phyloP scores from a whole-genome alignment of 495 filamentous ascomycete species.

The Neurospora sp. region DNA sequence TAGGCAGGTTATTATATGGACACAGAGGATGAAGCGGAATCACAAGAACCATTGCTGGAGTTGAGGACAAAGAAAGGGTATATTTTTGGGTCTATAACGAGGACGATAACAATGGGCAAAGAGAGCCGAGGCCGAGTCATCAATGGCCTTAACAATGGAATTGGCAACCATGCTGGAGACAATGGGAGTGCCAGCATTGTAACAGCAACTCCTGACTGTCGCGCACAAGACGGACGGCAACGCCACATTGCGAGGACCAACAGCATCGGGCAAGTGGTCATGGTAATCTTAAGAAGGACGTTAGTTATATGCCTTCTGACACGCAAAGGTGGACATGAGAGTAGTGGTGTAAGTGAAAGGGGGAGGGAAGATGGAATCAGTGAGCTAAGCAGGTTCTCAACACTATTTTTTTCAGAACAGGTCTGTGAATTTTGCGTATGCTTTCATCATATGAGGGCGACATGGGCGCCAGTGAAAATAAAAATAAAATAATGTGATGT shows the following conservation, averaged over 20 bases:
- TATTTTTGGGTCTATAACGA: background rate
- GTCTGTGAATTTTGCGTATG: constrained; percentile 42
- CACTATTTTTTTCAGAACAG: constrained; percentile 44
- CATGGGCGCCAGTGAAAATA: background rate
- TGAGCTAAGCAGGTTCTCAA: constrained; percentile 38
- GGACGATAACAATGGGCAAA: background rate
- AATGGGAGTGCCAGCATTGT: background rate
- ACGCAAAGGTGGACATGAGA: background rate
- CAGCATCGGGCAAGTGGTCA: background rate
- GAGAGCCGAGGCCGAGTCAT: background rate
- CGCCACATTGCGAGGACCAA: background rate
- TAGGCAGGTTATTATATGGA: background rate
- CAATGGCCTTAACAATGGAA: background rate
- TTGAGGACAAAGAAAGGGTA: background rate
- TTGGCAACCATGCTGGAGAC: background rate
- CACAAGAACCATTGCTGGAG: background rate
- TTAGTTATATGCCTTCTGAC: background rate
- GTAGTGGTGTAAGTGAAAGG: background rate
- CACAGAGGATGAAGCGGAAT: background rate
- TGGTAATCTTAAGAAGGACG: background rate
- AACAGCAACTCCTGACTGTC: background rate
- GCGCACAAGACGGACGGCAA: background rate
- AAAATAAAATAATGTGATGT: background rate
- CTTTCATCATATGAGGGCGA: constrained; percentile 33
- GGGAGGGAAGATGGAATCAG: constrained; percentile 18